These are phyloP conservation scores for Aspergillus haitiensis DNA, from an alignment of 495 filamentous ascomycete species.

Conservation along the genomic window DNA sequence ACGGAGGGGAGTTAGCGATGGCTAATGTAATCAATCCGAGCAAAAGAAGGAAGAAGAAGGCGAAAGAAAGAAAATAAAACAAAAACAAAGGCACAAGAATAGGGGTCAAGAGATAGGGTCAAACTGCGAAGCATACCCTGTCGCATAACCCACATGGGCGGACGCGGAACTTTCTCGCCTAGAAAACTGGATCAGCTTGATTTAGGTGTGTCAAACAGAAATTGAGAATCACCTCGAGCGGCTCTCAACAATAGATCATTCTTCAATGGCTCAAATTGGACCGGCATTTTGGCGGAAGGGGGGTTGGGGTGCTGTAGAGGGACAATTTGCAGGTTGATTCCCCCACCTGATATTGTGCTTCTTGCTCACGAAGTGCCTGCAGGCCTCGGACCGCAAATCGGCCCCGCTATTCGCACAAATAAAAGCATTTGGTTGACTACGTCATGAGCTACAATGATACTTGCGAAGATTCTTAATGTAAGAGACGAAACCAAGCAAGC, in stretches of 20 bases:
- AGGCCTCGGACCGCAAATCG: slow-evolving; percentile 21
- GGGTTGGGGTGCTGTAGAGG: slow-evolving; percentile 23
- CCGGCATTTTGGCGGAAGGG: slow-evolving; percentile 51
- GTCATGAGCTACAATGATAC: not conserved
- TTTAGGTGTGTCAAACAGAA: slow-evolving; percentile 17
- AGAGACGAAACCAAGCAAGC: not conserved
- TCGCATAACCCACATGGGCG: slow-evolving; percentile 98
- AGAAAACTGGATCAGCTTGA: slow-evolving; percentile 31
- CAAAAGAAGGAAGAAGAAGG: not conserved
- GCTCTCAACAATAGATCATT: slow-evolving; percentile 90
- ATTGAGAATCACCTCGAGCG: slow-evolving; percentile 66
- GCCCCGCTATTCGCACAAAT: slow-evolving; percentile 5
- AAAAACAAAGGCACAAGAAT: not conserved
- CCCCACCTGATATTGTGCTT: not conserved
- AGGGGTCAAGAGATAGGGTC: not conserved
- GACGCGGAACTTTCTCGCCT: slow-evolving; percentile 88
- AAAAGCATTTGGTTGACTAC: not conserved
- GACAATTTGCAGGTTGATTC: slow-evolving; percentile 18
- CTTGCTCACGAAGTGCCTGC: slow-evolving; percentile 14
- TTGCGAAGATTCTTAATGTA: not conserved
- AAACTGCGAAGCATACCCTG: slow-evolving; percentile 63
- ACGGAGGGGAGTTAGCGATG: slow-evolving; percentile 10
- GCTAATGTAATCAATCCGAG: slow-evolving; percentile 5
- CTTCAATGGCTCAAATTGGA: slow-evolving; percentile 73
- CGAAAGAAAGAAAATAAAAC: not conserved